phyloP scores from a whole-genome alignment of 495 filamentous ascomycete genomes.

The Talaromyces nanjingensis region DNA sequence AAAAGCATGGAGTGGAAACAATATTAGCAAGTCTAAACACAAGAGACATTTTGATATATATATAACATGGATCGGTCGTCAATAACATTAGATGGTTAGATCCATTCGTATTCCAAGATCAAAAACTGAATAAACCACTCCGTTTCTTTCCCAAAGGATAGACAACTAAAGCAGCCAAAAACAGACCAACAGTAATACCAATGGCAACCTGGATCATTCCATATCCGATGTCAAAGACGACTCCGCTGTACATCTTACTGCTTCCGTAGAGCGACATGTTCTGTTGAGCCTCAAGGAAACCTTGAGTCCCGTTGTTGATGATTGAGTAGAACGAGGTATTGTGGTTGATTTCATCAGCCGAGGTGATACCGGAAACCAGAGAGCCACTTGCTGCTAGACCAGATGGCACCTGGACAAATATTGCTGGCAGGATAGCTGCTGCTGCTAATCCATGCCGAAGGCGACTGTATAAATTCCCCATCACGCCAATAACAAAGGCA shows the following conservation, averaged over 20 bases:
- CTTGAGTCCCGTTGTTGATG: conserved; percentile 42
- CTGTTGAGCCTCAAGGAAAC: conserved; percentile 37
- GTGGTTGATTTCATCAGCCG: conserved; percentile 69
- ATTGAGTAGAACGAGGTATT: conserved; percentile 33
- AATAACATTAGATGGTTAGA: not conserved
- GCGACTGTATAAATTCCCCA: conserved; percentile 83
- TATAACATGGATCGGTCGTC: not conserved
- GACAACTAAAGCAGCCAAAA: conserved; percentile 75
- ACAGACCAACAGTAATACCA: conserved; percentile 86
- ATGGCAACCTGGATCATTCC: conserved; percentile 89
- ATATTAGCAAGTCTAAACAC: not conserved
- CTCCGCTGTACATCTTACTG: conserved; percentile 27
- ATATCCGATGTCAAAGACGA: conserved; percentile 79
- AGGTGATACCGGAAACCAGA: conserved; percentile 75
- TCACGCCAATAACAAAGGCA: conserved; percentile 76
- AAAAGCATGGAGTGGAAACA: not conserved
- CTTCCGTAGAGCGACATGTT: conserved; percentile 23
- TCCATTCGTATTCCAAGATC: conserved; percentile 14
- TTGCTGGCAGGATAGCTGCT: conserved; percentile 82
- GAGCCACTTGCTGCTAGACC: conserved; percentile 81
- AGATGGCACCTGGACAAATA: conserved; percentile 90
- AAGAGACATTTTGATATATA: conserved; percentile 1
- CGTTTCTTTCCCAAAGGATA: conserved; percentile 90
- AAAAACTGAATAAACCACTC: conserved; percentile 87
- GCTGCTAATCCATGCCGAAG: conserved; percentile 80